A percentile compares a stretch with the other conserved stretches of the same genome.
These are phyloP conservation scores for Hanseniaspora uvarum DNA, from an alignment of 1,139 yeast genomes.

Conservation along the genomic window DNA sequence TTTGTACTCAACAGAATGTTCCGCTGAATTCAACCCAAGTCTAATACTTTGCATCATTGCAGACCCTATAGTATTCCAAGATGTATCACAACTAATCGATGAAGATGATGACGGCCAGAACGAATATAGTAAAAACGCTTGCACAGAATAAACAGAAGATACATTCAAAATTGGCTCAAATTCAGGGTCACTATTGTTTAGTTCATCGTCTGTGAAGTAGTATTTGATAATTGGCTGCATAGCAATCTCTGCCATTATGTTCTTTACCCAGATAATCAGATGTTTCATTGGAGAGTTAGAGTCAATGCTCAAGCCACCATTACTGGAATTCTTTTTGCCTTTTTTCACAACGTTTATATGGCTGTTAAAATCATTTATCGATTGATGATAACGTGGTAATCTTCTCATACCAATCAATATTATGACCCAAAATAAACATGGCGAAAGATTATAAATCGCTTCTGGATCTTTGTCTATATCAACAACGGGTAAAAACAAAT, in stretches of 20 bases:
- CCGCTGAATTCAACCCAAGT: constrained; percentile 78
- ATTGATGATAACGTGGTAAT: constrained; percentile 19
- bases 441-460: constrained; percentile 62
- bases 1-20: constrained; percentile 46
- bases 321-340: not conserved
- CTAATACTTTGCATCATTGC: constrained; percentile 87
- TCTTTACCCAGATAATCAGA: constrained; percentile 61
- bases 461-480: constrained; percentile 78
- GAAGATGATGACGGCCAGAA: constrained; percentile 96
- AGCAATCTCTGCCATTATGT: constrained; percentile 73
- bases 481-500: constrained; percentile 77
- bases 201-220: constrained; percentile 48
- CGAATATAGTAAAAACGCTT: constrained; percentile 77
- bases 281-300: constrained; percentile 35
- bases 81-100: constrained; percentile 84
- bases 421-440: constrained; percentile 88
- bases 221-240: constrained; percentile 82
- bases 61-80: constrained; percentile 89
- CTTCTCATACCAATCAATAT: constrained; percentile 70
- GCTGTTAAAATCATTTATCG: not conserved
- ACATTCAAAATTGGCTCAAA: constrained; percentile 68
- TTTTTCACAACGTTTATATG: not conserved
- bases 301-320: constrained; percentile 27
- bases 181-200: constrained; percentile 33
- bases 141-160: constrained; percentile 89